Conservation (phyloP, 2,329 filamentous ascomycete genomes). For the Aspergillus floridensis region DNA sequence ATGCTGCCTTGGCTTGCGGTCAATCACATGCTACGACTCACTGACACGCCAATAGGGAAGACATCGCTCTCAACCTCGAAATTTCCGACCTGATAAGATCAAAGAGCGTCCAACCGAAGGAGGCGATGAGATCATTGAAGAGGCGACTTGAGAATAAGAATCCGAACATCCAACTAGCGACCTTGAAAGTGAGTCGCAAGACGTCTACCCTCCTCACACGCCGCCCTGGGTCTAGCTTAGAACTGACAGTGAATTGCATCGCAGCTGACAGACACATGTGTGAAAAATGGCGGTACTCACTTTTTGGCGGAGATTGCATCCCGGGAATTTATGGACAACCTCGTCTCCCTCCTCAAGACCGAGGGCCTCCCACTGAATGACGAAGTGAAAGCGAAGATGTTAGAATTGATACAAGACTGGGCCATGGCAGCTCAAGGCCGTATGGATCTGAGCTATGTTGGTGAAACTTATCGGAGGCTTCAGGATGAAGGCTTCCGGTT, state of each 20-base stretch:
- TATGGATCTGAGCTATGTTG: slow-evolving; percentile 78
- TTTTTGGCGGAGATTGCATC: slow-evolving; percentile 95
- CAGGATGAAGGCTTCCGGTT: slow-evolving; percentile 86
- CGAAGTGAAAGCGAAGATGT: slow-evolving; percentile 83
- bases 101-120: slow-evolving; percentile 94
- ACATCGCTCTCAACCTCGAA: slow-evolving; percentile 95
- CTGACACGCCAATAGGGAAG: slow-evolving; percentile 61
- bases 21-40: neutral
- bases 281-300: slow-evolving; percentile 95
- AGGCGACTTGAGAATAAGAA: slow-evolving; percentile 95
- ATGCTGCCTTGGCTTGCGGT: slow-evolving; percentile 1
- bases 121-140: slow-evolving; percentile 96
- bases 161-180: slow-evolving; percentile 91
- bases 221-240: slow-evolving; percentile 6
- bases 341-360: slow-evolving; percentile 83
- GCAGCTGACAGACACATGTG: slow-evolving; percentile 92
- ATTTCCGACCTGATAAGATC: slow-evolving; percentile 97
- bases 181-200: slow-evolving; percentile 71
- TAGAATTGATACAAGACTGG: slow-evolving; percentile 93
- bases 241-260: slow-evolving; percentile 14
- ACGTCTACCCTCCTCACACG: neutral
- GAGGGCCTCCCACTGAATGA: slow-evolving; percentile 73
- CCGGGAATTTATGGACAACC: slow-evolving; percentile 96
- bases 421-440: slow-evolving; percentile 83
- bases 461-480: slow-evolving; percentile 78